A percentile compares a stretch with the other conserved stretches of the same genome.
phyloP scores from a whole-genome alignment of 768 basidiomycete genomes.

The Trametes elegans region DNA sequence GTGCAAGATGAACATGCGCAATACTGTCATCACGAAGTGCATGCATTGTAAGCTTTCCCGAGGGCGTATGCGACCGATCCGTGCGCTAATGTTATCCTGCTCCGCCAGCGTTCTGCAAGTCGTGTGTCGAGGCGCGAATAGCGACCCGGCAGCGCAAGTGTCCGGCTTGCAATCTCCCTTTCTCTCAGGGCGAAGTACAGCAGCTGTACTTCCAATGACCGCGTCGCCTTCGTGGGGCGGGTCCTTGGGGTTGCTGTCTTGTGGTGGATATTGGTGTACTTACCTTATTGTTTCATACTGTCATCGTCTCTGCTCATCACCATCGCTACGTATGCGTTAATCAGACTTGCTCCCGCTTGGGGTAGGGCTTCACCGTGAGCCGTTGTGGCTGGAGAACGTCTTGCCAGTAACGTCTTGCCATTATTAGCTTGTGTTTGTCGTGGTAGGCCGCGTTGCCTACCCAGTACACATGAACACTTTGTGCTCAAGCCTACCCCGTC shows the following conservation, averaged over 20 bases:
- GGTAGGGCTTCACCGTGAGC: too few relatives aligned
- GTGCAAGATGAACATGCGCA: slow-evolving; percentile 75
- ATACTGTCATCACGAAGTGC: slow-evolving; percentile 82
- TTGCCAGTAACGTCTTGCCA: too few relatives aligned
- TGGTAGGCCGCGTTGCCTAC: too few relatives aligned
- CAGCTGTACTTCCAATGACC: slow-evolving; percentile 55
- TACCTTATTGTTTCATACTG: slow-evolving; percentile 7
- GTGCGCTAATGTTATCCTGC: not conserved
- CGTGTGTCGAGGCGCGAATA: slow-evolving; percentile 84
- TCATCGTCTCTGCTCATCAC: not conserved
- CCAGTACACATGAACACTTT: too few relatives aligned
- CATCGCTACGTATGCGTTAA: too few relatives aligned
- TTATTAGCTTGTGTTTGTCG: too few relatives aligned
- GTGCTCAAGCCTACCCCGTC: too few relatives aligned
- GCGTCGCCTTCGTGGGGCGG: not conserved
- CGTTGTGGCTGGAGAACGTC: too few relatives aligned
- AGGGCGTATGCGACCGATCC: not conserved
- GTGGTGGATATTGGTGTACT: slow-evolving; percentile 2
- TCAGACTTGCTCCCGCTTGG: too few relatives aligned
- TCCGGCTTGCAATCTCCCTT: slow-evolving; percentile 80
- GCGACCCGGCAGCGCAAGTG: slow-evolving; percentile 91
- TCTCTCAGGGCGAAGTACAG: slow-evolving; percentile 83
- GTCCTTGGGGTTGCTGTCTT: slow-evolving; percentile 22
- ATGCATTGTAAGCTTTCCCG: slow-evolving; percentile 75
- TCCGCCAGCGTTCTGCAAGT: slow-evolving; percentile 73